Evolutionary conservation across 352 stramenopile genomes (phyloP), one percentile per base, ranked within the genome.

Genomic region (Globisporangium abappressorium): DNA sequence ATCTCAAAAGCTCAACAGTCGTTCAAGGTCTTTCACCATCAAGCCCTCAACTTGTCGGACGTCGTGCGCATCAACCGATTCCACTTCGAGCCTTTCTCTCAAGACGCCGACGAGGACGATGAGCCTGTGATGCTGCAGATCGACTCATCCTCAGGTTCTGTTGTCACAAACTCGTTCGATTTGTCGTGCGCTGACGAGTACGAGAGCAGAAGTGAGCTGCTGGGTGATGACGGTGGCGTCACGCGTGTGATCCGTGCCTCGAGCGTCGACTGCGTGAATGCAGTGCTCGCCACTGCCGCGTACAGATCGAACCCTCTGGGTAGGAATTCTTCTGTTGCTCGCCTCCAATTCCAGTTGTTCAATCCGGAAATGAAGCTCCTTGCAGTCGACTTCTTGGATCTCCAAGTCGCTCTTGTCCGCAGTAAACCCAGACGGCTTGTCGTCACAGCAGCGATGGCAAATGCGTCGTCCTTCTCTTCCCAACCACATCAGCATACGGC

Each of bases 181-280:
- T 12, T 62, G n/a, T 20, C 15, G 3, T 71, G 66, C 24, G 66
- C 59, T 3, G 60, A 63, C 12, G 30, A 54, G 7, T 66, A 57
- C 51, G 58, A 66, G 58, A 26, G 58, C 20, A 62, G 14, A 24
- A 70, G 65, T 9, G 28, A 54, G n/a, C 12, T 57, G 26, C 22
- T 59, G n/a, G 43, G 14, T 6, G n/a, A 41, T 51, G 43, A 7
- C 6, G 43, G 22, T 8, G 62, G 62, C 9, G 34, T 55, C 36
- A 49, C 33, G 2, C 34, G 47, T 11, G 51, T 55, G 9, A 54
- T 80, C 5, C 65, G 57, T 26, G 63, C 68, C 7, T 49, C 67
- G 4, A 62, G 71, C 60, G 26, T 75, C 56, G 24, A 59, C 26
- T 82, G 77, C 28, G 58, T 80, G 51, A 75, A 70, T 34, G 34